Conservation (phyloP, 148 eudicot species). For the Vaccinium vitisidaea region DNA sequence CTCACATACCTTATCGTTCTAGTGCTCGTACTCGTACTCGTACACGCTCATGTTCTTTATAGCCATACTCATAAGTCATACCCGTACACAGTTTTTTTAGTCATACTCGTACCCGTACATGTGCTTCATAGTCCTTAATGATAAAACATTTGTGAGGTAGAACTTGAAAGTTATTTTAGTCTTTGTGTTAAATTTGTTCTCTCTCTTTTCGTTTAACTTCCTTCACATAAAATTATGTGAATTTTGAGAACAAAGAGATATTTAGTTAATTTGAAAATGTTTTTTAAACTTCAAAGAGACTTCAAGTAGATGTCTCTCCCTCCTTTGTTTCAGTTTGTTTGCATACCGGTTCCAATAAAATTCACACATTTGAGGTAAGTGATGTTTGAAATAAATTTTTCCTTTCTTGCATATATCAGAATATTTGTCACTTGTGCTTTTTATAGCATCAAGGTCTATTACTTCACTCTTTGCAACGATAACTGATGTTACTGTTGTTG, state of each 20-base stretch:
- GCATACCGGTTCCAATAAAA: not conserved
- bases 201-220: not conserved
- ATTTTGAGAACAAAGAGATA: not conserved
- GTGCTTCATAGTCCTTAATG: not conserved
- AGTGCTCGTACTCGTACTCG: no score
- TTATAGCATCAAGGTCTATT: not conserved
- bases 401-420: not conserved
- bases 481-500: slow-evolving; percentile 2
- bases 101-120: not conserved
- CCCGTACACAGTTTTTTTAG: not conserved
- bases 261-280: not conserved
- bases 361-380: not conserved
- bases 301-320: not conserved
- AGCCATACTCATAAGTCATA: not conserved
- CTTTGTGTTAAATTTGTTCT: no score
- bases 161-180: not conserved
- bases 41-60: no score
- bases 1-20: no score
- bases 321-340: not conserved
- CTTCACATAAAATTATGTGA: not conserved
- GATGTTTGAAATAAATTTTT: not conserved
- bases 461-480: not conserved
- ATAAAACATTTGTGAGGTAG: not conserved
- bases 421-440: not conserved
- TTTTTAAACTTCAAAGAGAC: not conserved